Evolutionary conservation across 805 yeast genomes (phyloP), one percentile per base, ranked within the genome.

Genomic region (Debaryomyces prosopidis): DNA sequence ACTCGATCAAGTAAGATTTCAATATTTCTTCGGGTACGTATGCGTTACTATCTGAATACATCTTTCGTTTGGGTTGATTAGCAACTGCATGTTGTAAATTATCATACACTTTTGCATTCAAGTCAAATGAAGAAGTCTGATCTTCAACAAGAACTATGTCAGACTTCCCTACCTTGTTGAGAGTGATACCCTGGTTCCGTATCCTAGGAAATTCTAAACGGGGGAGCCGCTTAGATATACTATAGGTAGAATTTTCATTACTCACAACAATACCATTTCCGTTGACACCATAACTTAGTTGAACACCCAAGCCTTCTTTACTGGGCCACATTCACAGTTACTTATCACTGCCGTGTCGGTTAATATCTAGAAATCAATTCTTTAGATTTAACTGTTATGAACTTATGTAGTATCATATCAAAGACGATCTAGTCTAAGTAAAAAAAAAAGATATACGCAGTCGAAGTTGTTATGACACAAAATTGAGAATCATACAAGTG

Each of bases 211-310:
- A 60, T 20, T 48, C 47, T 53, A 65, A 50, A 1, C 50, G 50
- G 10, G 52, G 42, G 6, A 54, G 44, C 23, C 49, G 27, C 23
- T 38, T 33, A 2, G 18, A 27, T 8, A 14, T 45, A 4, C 33
- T 28, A 20, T 33, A 23, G 8, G 27, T 26, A 7, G 16, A 17
- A 7, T 15, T 17, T 18, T 37, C 40, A n/a, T 45, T 38, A 11
- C 49, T 39, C 4, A 43, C 12, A 6, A 55, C 27, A 3, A 46
- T 30, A n/a, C 62, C 65, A 44, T 56, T 59, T 3, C 81, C 81
- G 32, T 59, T 64, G 7, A 72, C 68, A 1, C 81, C 81, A 51
- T 71, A 72, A 3, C 74, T 59, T 32, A 76, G 57, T 48, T 68
- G 71, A 4, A 62, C 62, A 4, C 77, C 77, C 32, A 60, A 50